Percentiles rank a stretch among this genome's conserved stretches.
Conservation (phyloP, 805 yeast genomes). For the Sugiyamaella mastotermitis region DNA sequence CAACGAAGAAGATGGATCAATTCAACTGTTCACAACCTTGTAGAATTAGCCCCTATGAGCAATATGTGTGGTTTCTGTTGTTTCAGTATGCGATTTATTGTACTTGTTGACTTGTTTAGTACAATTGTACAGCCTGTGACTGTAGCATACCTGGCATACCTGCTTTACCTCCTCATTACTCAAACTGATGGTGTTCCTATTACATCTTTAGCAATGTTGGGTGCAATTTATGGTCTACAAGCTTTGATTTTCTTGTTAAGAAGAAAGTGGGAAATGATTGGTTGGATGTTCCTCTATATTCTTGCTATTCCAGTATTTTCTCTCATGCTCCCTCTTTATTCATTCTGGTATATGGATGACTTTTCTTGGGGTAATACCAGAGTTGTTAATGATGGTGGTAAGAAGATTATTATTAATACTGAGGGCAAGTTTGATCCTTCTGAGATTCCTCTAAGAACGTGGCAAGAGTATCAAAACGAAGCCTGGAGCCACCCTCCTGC, state of each 20-base stretch:
- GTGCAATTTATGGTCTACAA: constrained; percentile 52
- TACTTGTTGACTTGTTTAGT: constrained; percentile 50
- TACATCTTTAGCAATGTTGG: constrained; percentile 50
- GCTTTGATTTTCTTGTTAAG: constrained; percentile 46
- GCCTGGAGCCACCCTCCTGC: constrained; percentile 27
- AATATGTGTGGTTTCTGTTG: constrained; percentile 64
- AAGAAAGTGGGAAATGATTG: constrained; percentile 40
- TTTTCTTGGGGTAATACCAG: constrained; percentile 66
- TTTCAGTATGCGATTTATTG: constrained; percentile 57
- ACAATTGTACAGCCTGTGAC: constrained; percentile 60
- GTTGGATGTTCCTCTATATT: constrained; percentile 52
- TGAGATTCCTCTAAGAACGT: constrained; percentile 46
- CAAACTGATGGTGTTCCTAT: constrained; percentile 47
- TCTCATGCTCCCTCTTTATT: constrained; percentile 49
- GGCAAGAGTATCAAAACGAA: constrained; percentile 56
- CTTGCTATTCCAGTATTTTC: constrained; percentile 56
- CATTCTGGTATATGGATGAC: constrained; percentile 63
- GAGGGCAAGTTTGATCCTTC: constrained; percentile 53
- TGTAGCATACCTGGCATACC: constrained; percentile 41
- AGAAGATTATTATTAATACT: constrained; percentile 35
- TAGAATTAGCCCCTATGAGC: constrained; percentile 52
- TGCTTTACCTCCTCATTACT: constrained; percentile 44
- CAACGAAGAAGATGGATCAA: constrained; percentile 67
- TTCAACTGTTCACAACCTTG: constrained; percentile 57
- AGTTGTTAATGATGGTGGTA: constrained; percentile 47